Evolutionary conservation across 176 grass and related monocot species (phyloP).

Genomic region (Musa troglodytarum): DNA sequence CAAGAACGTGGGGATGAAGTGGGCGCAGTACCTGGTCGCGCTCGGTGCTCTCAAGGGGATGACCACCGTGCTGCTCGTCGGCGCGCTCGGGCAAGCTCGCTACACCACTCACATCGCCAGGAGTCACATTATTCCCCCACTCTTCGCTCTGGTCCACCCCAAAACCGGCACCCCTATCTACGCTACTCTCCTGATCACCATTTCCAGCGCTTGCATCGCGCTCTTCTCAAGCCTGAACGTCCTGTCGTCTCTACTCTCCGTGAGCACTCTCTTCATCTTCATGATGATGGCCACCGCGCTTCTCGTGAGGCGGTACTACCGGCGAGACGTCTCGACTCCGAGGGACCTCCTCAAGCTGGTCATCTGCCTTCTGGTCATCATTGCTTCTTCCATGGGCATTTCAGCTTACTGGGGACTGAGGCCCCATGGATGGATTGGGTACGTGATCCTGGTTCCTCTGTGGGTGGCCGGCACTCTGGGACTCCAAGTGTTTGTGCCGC

Average conservation of each 20-base stretch:
- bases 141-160: conserved; percentile 86
- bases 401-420: conserved; percentile 62
- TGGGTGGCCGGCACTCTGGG: conserved; percentile 61
- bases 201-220: conserved; percentile 40
- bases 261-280: conserved; percentile 97
- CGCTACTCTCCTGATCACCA: conserved; percentile 54
- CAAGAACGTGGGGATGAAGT: conserved; percentile 54
- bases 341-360: conserved; percentile 30
- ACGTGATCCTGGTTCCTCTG: conserved; percentile 48
- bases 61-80: conserved; percentile 86
- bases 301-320: conserved; percentile 69
- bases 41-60: conserved; percentile 94
- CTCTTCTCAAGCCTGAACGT: conserved; percentile 84
- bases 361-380: conserved; percentile 31
- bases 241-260: conserved; percentile 52
- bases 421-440: conserved; percentile 45
- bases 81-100: conserved; percentile 64
- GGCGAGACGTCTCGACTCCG: conserved; percentile 41
- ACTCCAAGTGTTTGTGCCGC: conserved; percentile 53
- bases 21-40: conserved; percentile 84
- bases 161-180: conserved; percentile 77
- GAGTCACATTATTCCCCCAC: conserved; percentile 90
- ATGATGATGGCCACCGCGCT: conserved; percentile 86
- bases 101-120: conserved; percentile 94
- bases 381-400: conserved; percentile 48